Percentiles rank a stretch among this genome's conserved stretches.
These are phyloP conservation scores for Aspergillus sclerotialis DNA, from an alignment of 2,329 filamentous ascomycete genomes.

Conservation along the genomic window DNA sequence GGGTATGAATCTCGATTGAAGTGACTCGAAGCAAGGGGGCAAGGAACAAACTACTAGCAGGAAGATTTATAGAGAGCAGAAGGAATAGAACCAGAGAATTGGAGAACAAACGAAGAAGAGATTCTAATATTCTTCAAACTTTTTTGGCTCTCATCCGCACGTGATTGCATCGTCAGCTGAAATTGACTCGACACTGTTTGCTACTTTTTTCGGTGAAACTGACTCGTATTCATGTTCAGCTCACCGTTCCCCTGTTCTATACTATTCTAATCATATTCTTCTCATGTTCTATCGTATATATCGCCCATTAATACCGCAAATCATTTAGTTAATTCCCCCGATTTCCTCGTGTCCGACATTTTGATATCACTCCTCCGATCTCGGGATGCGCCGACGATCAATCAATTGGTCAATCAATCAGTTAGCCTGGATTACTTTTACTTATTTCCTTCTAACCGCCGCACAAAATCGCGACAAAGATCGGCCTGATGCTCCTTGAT, in stretches of 20 bases:
- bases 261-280: too few relatives aligned
- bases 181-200: neutral
- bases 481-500: slow-evolving; percentile 22
- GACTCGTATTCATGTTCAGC: too few relatives aligned
- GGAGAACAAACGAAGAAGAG: neutral
- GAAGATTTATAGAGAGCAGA: neutral
- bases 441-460: slow-evolving; percentile 20
- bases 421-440: slow-evolving; percentile 2
- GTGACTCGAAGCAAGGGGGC: slow-evolving; percentile 1
- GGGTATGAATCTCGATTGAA: slow-evolving; percentile 9
- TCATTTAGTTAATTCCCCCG: too few relatives aligned
- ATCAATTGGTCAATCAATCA: neutral
- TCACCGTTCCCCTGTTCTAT: too few relatives aligned
- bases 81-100: slow-evolving; percentile 2
- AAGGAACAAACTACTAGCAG: slow-evolving; percentile 1
- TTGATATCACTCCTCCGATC: neutral
- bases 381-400: neutral
- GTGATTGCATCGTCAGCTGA: too few relatives aligned
- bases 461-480: slow-evolving; percentile 23
- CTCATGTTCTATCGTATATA: too few relatives aligned
- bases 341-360: neutral
- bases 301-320: too few relatives aligned
- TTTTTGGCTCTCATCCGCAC: neutral
- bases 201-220: too few relatives aligned
- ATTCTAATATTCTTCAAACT: neutral